Percentiles rank a stretch among this genome's conserved stretches.
These are phyloP conservation scores for Conoideocrella luteorostrata DNA, from an alignment of 2,329 filamentous ascomycete genomes.

Conservation along the genomic window DNA sequence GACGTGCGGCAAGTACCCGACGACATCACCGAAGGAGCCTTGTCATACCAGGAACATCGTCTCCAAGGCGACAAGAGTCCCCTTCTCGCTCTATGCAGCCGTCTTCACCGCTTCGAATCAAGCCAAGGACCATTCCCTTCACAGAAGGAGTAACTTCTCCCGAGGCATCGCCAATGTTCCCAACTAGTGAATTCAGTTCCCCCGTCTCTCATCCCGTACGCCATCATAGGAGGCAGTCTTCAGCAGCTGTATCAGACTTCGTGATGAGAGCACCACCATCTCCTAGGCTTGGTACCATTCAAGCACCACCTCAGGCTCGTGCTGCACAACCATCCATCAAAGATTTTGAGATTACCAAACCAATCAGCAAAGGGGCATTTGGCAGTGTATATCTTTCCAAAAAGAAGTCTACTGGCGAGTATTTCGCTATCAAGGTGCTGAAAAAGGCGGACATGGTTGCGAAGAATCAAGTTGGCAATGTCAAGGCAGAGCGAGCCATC, in stretches of 20 bases:
- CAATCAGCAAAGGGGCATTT: constrained; percentile 97
- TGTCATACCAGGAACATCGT: constrained; percentile 70
- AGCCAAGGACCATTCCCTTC: constrained; percentile 60
- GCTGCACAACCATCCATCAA: constrained; percentile 95
- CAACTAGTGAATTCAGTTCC: constrained; percentile 74
- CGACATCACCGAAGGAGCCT: constrained; percentile 84
- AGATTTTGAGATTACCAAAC: constrained; percentile 98
- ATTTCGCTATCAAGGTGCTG: constrained; percentile 96
- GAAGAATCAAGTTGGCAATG: constrained; percentile 98
- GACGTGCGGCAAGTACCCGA: constrained; percentile 68
- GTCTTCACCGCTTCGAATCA: constrained; percentile 83
- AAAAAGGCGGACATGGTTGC: constrained; percentile 99
- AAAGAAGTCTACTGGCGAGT: constrained; percentile 97
- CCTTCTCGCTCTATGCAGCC: constrained; percentile 73
- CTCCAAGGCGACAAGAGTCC: constrained; percentile 80
- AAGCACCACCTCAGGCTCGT: constrained; percentile 73
- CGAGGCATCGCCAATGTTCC: constrained; percentile 81
- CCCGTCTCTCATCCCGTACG: constrained; percentile 54
- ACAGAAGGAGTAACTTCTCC: constrained; percentile 70
- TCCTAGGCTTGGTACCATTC: constrained; percentile 70
- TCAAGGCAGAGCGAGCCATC: constrained; percentile 96
- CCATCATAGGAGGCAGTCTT: constrained; percentile 86
- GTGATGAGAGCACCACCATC: constrained; percentile 68
- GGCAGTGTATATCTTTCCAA: constrained; percentile 97
- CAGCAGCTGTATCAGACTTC: constrained; percentile 70